phyloP scores from a whole-genome alignment of 345 rosid species.

The Citrus unshiu region DNA sequence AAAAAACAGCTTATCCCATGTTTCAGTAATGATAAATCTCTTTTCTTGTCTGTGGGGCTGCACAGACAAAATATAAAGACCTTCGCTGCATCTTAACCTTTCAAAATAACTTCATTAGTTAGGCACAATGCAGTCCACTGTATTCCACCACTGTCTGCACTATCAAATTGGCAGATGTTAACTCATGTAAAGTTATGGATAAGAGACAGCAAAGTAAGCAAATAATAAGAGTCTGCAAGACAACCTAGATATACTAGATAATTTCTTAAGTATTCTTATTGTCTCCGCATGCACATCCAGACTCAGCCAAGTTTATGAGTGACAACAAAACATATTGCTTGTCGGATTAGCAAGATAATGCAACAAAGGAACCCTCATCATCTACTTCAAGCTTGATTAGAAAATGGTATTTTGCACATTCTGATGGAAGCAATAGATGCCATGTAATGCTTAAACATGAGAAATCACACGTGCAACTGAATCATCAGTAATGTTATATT shows the following conservation, averaged over 20 bases:
- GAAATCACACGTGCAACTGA: neutral
- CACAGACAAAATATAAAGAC: neutral
- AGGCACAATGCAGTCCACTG: no score
- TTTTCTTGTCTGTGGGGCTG: neutral
- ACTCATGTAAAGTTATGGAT: neutral
- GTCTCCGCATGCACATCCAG: neutral
- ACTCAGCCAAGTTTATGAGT: neutral
- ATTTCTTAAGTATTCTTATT: neutral
- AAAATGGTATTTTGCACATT: neutral
- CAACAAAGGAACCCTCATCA: neutral
- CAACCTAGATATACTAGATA: neutral
- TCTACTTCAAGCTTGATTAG: neutral
- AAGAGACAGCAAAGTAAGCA: neutral
- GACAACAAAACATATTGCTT: neutral
- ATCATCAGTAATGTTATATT: neutral
- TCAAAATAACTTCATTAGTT: no score
- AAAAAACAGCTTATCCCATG: no score
- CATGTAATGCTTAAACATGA: neutral
- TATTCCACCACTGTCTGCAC: neutral
- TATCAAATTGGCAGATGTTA: neutral
- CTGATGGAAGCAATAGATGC: neutral
- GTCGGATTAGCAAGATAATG: neutral
- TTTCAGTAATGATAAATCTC: neutral
- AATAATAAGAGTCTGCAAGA: neutral
- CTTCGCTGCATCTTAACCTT: neutral